Conservation (phyloP, 768 basidiomycete genomes). For the Boletus speciosus region DNA sequence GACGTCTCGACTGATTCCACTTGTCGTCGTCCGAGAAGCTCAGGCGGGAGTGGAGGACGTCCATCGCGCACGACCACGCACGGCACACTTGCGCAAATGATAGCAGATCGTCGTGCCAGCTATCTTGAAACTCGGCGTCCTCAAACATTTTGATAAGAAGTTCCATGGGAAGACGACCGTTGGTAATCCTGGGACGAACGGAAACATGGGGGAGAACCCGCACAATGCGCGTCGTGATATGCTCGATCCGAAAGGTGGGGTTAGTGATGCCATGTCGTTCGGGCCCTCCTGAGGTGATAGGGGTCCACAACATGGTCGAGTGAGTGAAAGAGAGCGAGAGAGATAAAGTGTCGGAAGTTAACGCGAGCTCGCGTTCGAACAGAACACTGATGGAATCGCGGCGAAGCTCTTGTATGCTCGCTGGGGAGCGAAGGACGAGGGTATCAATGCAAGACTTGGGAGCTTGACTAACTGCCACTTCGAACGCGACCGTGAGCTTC, state of each 20-base stretch:
- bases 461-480: conserved; percentile 12
- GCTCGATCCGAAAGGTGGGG: conserved; percentile 14
- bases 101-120: conserved; percentile 20
- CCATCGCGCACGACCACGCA: conserved; percentile 24
- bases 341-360: conserved; percentile 17
- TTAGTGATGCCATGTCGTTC: conserved; percentile 2
- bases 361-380: conserved; percentile 13
- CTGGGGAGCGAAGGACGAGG: conserved; percentile 15
- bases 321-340: conserved; percentile 22
- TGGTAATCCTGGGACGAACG: background rate
- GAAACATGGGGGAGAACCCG: conserved; percentile 12
- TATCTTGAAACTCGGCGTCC: conserved; percentile 15
- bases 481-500: conserved; percentile 19
- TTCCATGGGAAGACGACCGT: conserved; percentile 17
- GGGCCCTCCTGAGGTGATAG: background rate
- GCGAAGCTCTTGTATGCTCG: conserved; percentile 1
- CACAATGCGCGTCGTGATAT: conserved; percentile 20
- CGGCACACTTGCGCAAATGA: conserved; percentile 27
- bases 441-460: conserved; percentile 5
- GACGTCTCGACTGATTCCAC: background rate
- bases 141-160: conserved; percentile 20
- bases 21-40: conserved; percentile 16
- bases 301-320: conserved; percentile 19
- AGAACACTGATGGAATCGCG: conserved; percentile 4
- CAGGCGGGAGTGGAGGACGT: conserved; percentile 11